Evolutionary conservation across 2,329 filamentous ascomycete species (phyloP).

Genomic region (Purpureocillium takamizusanense): DNA sequence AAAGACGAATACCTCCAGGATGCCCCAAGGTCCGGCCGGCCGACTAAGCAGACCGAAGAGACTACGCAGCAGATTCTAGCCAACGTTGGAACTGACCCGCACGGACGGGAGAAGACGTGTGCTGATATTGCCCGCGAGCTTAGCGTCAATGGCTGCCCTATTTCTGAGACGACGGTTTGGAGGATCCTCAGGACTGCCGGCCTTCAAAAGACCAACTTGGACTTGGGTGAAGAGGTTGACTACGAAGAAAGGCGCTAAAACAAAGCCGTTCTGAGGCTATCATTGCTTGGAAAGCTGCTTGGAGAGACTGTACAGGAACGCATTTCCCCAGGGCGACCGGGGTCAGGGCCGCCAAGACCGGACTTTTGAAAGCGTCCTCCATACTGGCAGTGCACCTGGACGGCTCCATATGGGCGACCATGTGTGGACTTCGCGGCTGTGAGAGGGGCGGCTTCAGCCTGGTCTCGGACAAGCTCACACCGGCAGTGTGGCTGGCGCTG

Average conservation of each 20-base stretch:
- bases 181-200: not conserved
- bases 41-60: not conserved
- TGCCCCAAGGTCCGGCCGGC: not conserved
- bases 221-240: conserved; percentile 9
- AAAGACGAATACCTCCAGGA: not conserved
- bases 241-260: conserved; percentile 5
- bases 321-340: no score
- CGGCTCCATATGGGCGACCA: no score
- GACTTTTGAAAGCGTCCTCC: no score
- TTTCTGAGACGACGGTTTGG: not conserved
- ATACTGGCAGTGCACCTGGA: no score
- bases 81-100: not conserved
- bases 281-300: conserved; percentile 1
- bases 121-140: not conserved
- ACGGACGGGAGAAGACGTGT: not conserved
- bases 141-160: not conserved
- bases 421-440: no score
- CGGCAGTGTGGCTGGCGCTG: no score
- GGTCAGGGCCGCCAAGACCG: no score
- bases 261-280: conserved; percentile 4
- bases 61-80: not conserved
- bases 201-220: conserved; percentile 3
- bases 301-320: no score
- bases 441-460: no score
- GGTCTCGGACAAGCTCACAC: no score